A percentile compares a stretch with the other conserved stretches of the same genome.
Conservation (phyloP, 441 rosid genomes). For the Corymbia citriodora region DNA sequence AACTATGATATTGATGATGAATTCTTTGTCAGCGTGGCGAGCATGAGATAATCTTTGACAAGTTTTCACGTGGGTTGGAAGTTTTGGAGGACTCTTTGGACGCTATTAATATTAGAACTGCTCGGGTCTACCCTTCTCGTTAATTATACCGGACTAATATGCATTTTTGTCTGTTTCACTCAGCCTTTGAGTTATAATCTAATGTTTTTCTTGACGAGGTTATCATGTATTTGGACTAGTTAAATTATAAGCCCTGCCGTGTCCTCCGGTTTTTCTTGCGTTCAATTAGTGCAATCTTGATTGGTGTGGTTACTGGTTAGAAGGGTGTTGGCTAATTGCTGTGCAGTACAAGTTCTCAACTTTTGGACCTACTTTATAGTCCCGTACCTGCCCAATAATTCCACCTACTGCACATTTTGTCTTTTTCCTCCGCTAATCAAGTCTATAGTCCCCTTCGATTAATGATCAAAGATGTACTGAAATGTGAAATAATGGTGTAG, state of each 20-base stretch:
- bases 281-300: background rate
- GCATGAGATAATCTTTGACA: background rate
- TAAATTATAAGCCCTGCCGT: background rate
- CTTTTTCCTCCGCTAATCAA: background rate
- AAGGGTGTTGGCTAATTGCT: background rate
- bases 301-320: background rate
- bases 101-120: background rate
- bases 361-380: background rate
- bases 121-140: background rate
- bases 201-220: background rate
- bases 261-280: background rate
- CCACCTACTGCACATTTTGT: background rate
- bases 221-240: background rate
- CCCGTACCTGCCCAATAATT: background rate
- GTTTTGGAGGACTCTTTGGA: background rate
- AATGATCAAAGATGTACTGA: background rate
- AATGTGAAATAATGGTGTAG: background rate
- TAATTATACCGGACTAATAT: background rate
- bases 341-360: background rate
- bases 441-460: background rate
- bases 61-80: background rate
- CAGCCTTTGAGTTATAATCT: background rate
- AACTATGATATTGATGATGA: background rate
- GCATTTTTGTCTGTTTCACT: background rate
- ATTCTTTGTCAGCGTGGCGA: background rate